These are phyloP conservation scores for Cladophialophora exuberans DNA, from an alignment of 2,329 filamentous ascomycete species.

Conservation along the genomic window DNA sequence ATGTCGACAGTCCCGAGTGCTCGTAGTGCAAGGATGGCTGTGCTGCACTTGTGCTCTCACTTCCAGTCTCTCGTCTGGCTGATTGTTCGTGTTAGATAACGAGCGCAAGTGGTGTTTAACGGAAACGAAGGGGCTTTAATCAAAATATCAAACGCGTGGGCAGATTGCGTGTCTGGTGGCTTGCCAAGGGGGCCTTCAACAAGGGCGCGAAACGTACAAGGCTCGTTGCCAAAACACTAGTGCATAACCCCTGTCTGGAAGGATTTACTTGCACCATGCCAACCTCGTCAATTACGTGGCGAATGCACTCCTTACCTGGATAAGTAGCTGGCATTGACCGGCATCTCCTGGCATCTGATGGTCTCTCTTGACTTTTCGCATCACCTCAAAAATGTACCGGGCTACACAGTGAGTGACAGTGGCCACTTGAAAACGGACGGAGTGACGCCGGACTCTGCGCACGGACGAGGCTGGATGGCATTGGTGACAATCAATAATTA, in stretches of 20 bases:
- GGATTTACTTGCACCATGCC: background rate
- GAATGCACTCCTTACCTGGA: background rate
- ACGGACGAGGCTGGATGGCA: slow-evolving; percentile 13
- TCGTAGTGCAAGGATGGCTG: no score
- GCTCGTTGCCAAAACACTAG: slow-evolving; percentile 5
- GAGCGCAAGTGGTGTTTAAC: no score
- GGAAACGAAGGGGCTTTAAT: slow-evolving; percentile 4
- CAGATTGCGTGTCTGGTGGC: slow-evolving; percentile 21
- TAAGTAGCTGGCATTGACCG: no score
- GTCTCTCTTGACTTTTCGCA: background rate
- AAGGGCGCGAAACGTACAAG: background rate
- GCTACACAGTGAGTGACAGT: background rate
- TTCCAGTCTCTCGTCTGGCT: no score
- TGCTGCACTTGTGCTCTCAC: no score
- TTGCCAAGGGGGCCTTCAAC: slow-evolving; percentile 23
- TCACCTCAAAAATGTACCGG: no score
- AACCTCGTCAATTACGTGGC: slow-evolving; percentile 17
- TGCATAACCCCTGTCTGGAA: slow-evolving; percentile 8
- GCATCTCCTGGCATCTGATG: background rate
- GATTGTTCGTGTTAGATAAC: no score
- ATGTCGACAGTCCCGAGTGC: no score
- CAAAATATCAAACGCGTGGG: no score
- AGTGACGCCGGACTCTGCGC: slow-evolving; percentile 11
- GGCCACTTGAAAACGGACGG: no score
- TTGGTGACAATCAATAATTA: slow-evolving; percentile 12